Percentiles rank a stretch among this genome's conserved stretches.
Evolutionary conservation across 1,284 basidiomycete genomes (phyloP).

Genomic region (Boletellus deceptivus): DNA sequence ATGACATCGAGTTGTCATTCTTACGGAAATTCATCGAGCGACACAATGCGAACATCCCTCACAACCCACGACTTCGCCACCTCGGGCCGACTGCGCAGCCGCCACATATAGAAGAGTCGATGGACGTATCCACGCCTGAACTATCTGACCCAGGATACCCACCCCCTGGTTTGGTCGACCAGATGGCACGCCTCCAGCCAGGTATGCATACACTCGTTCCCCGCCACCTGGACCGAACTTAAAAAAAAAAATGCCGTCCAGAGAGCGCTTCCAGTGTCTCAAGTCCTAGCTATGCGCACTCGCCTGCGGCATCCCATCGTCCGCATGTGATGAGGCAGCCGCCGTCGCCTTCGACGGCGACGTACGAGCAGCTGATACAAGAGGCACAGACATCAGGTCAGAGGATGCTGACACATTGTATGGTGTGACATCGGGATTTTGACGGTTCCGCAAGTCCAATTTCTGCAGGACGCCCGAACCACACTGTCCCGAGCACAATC

Average conservation of each 20-base stretch:
- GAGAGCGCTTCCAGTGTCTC: constrained; percentile 32
- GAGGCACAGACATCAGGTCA: constrained; percentile 35
- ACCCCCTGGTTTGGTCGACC: constrained; percentile 38
- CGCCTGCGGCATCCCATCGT: constrained; percentile 32
- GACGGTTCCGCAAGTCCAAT: constrained; percentile 33
- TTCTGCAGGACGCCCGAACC: constrained; percentile 40
- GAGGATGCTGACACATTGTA: constrained; percentile 8
- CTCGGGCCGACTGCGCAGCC: constrained; percentile 38
- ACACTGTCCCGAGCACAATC: constrained; percentile 56
- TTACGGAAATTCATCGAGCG: constrained; percentile 77
- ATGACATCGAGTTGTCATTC: constrained; percentile 71
- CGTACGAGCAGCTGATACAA: constrained; percentile 33
- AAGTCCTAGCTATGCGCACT: constrained; percentile 33
- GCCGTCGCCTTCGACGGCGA: constrained; percentile 32
- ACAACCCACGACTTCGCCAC: constrained; percentile 72
- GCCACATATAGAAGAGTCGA: constrained; percentile 44
- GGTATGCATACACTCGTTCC: constrained; percentile 31
- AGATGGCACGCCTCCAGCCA: constrained; percentile 36
- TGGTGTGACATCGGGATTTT: constrained; percentile 8
- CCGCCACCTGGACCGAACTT: constrained; percentile 1
- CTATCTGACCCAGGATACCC: constrained; percentile 48
- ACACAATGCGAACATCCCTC: constrained; percentile 64
- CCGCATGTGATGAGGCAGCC: constrained; percentile 31
- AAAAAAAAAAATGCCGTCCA: constrained; percentile 10
- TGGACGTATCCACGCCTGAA: constrained; percentile 54